A percentile compares a stretch with the other conserved stretches of the same genome.
Conservation (phyloP, 1,139 yeast species). For the Kodamaea alishanica region DNA sequence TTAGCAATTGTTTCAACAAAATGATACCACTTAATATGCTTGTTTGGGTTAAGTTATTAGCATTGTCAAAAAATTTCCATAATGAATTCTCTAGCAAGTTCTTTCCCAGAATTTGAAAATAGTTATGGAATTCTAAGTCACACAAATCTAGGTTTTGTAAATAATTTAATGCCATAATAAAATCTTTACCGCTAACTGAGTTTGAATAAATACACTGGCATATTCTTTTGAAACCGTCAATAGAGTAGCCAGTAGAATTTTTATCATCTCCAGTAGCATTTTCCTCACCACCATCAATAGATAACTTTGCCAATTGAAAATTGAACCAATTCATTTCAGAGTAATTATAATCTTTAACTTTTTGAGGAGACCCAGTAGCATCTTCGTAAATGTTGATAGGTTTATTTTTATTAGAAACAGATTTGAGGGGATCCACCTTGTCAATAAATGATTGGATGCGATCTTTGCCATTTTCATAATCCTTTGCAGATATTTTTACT, state of each 20-base stretch:
- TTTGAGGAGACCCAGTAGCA: constrained; percentile 33
- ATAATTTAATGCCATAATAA: constrained; percentile 20
- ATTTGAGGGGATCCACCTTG: constrained; percentile 40
- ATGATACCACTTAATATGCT: constrained; percentile 29
- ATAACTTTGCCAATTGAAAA: constrained; percentile 31
- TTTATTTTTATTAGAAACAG: constrained; percentile 31
- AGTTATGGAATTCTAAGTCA: constrained; percentile 22
- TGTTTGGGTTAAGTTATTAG: constrained; percentile 8
- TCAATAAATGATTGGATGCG: constrained; percentile 36
- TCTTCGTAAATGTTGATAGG: constrained; percentile 42
- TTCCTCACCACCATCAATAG: constrained; percentile 12
- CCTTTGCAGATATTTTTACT: constrained; percentile 29
- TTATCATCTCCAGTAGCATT: constrained; percentile 6
- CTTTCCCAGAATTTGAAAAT: constrained; percentile 25
- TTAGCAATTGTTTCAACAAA: constrained; percentile 33
- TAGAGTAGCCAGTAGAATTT: constrained; percentile 9
- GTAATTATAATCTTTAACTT: constrained; percentile 29
- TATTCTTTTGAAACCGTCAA: constrained; percentile 19
- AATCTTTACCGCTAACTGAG: constrained; percentile 14
- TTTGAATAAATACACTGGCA: constrained; percentile 16
- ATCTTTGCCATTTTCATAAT: constrained; percentile 10
- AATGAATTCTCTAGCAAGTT: constrained; percentile 24
- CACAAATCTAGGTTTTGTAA: constrained; percentile 24
- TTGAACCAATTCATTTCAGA: constrained; percentile 42
- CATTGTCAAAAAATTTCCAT: constrained; percentile 24